Conservation (phyloP, 2,329 filamentous ascomycete genomes). For the Penicillium sp. region DNA sequence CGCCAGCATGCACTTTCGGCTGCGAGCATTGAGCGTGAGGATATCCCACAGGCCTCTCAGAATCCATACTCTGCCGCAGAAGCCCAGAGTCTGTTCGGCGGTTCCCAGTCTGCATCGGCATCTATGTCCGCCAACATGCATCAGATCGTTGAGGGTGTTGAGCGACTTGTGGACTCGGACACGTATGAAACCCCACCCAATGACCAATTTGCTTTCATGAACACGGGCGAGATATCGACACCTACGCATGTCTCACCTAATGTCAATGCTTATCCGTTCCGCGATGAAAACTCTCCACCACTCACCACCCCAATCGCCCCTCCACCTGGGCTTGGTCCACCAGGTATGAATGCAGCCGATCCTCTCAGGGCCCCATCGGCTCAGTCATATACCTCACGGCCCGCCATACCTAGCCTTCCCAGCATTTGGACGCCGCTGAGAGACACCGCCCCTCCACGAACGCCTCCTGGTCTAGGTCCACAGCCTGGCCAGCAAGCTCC, state of each 20-base stretch:
- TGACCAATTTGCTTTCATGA: conserved; percentile 30
- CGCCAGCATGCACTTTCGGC: conserved; percentile 43
- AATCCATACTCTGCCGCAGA: conserved; percentile 27
- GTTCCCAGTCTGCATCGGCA: conserved; percentile 50
- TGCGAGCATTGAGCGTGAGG: conserved; percentile 42
- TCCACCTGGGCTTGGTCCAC: conserved; percentile 33
- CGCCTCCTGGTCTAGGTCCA: conserved; percentile 37
- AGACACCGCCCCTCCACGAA: conserved; percentile 40
- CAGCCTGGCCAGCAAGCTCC: conserved; percentile 23
- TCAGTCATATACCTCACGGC: conserved; percentile 34
- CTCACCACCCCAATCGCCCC: conserved; percentile 33
- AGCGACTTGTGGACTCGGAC: conserved; percentile 41
- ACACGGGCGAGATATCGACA: conserved; percentile 22
- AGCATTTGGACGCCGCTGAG: conserved; percentile 48
- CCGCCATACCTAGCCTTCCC: conserved; percentile 36
- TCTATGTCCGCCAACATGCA: conserved; percentile 44
- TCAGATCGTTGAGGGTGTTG: conserved; percentile 40
- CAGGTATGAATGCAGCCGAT: conserved; percentile 19
- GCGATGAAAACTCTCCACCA: conserved; percentile 21
- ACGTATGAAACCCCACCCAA: conserved; percentile 37
- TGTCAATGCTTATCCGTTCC: conserved; percentile 21
- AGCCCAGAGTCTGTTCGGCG: conserved; percentile 33
- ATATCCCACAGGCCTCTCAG: conserved; percentile 32
- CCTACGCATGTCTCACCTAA: conserved; percentile 23
- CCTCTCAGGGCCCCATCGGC: conserved; percentile 23